Evolutionary conservation across 192 early-diverging fungal species (phyloP), one percentile per base, ranked within the genome.

Genomic region (Cladochytrium replicatum): DNA sequence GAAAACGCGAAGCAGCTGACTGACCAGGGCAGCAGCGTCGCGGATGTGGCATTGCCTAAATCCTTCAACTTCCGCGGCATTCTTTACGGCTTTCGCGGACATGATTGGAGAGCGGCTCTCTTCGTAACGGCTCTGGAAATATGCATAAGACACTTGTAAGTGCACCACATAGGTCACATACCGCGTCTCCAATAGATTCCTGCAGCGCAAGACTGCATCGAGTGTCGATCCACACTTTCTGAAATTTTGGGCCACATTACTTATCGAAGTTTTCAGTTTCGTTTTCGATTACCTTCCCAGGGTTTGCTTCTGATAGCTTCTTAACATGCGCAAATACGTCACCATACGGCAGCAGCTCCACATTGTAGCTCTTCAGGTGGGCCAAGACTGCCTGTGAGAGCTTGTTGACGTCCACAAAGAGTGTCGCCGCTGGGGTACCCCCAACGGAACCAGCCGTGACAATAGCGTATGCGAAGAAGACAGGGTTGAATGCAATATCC

Each of bases 401-500:
- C 50, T 91, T 93, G 6, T 50, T 55, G 3, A 80, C 69, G 48
- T 93, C 81, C 2, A 93, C 72, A 58, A 86, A 96, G 7, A 98
- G 73, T 34, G 69, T 69, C 26, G 77, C 82, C 23, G n/a, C n/a
- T n/a, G n/a, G n/a, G n/a, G n/a, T n/a, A n/a, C n/a, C n/a, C n/a
- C n/a, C n/a, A n/a, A n/a, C n/a, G n/a, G 67, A 61, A 50, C 75
- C 58, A 30, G 61, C 45, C 8, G 91, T 92, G 38, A 98, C 67
- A 5, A 95, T 55, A 2, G 89, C 83, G 57, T 93, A 98, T 1
- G 91, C 72, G 61, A 90, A 89, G 67, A 98, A 96, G 11, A 98
- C 93, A 0, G 95, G 95, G 57, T 98, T 98, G 75, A 82, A 98
- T 43, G 74, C 69, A 55, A 98, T 87, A 55, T 98, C 95, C 23